Percentiles rank a stretch among this genome's conserved stretches.
Conservation (phyloP, 192 early-diverging fungal genomes). For the Entomortierella chlamydospora region DNA sequence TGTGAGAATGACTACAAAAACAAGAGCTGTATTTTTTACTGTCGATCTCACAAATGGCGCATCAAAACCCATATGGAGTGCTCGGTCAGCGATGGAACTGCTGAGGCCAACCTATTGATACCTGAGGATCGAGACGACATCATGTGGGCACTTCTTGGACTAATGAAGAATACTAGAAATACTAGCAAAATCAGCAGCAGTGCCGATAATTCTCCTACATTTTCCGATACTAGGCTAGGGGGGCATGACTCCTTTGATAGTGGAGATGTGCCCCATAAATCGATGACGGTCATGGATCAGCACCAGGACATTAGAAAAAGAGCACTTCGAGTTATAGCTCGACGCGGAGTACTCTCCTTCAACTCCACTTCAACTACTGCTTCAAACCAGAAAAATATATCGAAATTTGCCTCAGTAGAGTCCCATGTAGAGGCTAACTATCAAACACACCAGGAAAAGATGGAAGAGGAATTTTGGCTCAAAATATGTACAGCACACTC, state of each 20-base stretch:
- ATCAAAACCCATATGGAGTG: conserved; percentile 27
- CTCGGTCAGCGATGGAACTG: conserved; percentile 17
- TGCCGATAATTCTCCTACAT: neutral
- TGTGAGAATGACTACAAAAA: conserved; percentile 29
- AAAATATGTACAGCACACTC: conserved; percentile 2
- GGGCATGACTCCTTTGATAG: neutral
- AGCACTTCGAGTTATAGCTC: conserved; percentile 14
- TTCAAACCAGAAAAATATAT: neutral
- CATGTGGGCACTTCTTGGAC: conserved; percentile 33
- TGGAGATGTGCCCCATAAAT: neutral
- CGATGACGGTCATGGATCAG: neutral
- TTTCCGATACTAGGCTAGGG: neutral
- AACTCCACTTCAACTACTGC: neutral
- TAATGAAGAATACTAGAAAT: neutral
- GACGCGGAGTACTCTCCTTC: conserved; percentile 26
- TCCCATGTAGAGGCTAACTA: conserved; percentile 7
- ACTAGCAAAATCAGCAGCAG: neutral
- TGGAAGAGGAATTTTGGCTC: conserved; percentile 28
- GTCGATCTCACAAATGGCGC: conserved; percentile 23
- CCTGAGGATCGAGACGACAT: conserved; percentile 16
- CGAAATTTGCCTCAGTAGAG: neutral
- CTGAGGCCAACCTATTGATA: conserved; percentile 4
- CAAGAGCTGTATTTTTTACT: conserved; percentile 15
- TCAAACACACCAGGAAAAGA: conserved; percentile 12
- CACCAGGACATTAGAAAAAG: conserved; percentile 3